These are phyloP conservation scores for Aureobasidium vineae DNA, from an alignment of 2,329 filamentous ascomycete genomes.

Conservation along the genomic window DNA sequence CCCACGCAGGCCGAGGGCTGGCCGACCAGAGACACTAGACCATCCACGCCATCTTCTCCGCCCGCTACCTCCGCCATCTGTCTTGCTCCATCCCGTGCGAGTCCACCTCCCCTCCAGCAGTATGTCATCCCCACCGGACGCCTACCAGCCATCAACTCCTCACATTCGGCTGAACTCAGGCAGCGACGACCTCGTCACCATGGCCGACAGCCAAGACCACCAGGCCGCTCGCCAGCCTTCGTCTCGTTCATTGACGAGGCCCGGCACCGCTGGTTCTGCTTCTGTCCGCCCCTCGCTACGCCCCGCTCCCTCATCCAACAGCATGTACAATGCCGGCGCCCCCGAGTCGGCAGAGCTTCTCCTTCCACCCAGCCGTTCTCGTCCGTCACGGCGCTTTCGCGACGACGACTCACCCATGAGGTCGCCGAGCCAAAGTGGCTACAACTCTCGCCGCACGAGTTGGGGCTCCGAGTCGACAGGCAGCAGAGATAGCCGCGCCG, in stretches of 20 bases:
- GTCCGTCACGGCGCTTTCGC: slow-evolving; percentile 48
- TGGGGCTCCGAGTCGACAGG: slow-evolving; percentile 60
- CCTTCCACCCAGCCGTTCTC: slow-evolving; percentile 51
- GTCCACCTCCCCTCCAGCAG: slow-evolving; percentile 1
- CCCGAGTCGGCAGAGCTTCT: slow-evolving; percentile 52
- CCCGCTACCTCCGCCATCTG: slow-evolving; percentile 7
- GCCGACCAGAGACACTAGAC: background rate
- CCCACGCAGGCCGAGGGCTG: slow-evolving; percentile 26
- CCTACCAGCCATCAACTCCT: slow-evolving; percentile 42
- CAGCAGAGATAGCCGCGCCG: slow-evolving; percentile 54
- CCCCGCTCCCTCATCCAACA: slow-evolving; percentile 32
- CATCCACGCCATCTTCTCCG: background rate
- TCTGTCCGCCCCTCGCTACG: slow-evolving; percentile 39
- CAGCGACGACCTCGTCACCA: slow-evolving; percentile 52
- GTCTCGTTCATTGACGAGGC: slow-evolving; percentile 48
- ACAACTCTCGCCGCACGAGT: slow-evolving; percentile 62
- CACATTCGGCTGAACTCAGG: slow-evolving; percentile 66
- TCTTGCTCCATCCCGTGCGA: background rate
- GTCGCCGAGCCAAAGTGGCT: slow-evolving; percentile 52
- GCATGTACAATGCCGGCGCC: slow-evolving; percentile 40
- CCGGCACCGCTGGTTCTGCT: slow-evolving; percentile 40
- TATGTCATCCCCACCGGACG: slow-evolving; percentile 26
- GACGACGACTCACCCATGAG: slow-evolving; percentile 53
- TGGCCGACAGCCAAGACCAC: slow-evolving; percentile 40
- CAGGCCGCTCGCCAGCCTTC: slow-evolving; percentile 44